phyloP scores from a whole-genome alignment of 345 rosid genomes.

The Citrus sinensis region DNA sequence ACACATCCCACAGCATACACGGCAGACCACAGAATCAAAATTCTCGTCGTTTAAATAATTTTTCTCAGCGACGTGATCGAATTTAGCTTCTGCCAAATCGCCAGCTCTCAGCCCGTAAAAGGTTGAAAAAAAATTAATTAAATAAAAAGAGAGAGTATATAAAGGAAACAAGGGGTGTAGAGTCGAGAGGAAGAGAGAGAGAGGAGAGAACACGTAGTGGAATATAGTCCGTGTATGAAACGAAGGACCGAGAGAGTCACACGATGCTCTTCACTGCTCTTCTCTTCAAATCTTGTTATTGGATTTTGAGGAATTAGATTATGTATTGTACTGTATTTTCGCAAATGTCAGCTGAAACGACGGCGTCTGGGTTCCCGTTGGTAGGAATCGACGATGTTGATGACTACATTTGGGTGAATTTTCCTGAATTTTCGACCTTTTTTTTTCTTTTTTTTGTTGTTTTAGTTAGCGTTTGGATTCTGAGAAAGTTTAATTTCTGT shows the following conservation, averaged over 20 bases:
- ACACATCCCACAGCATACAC: neutral
- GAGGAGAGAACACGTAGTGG: conserved; percentile 37
- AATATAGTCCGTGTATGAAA: conserved; percentile 50
- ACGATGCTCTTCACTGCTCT: neutral
- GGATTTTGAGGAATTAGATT: conserved; percentile 4
- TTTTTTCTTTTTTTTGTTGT: neutral
- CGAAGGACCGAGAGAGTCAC: neutral
- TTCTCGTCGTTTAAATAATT: neutral
- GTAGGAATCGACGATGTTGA: conserved; percentile 65
- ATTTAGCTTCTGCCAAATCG: neutral
- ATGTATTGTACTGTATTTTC: neutral
- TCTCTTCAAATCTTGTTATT: conserved; percentile 9
- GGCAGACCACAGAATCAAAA: neutral
- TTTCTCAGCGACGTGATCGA: neutral
- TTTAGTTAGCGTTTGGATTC: conserved; percentile 15
- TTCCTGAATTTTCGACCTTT: conserved; percentile 11
- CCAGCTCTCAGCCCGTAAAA: neutral
- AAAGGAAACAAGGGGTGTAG: conserved; percentile 2
- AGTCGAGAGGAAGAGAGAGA: neutral
- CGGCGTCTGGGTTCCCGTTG: conserved; percentile 35
- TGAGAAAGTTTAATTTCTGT: conserved; percentile 4
- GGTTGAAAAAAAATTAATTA: neutral
- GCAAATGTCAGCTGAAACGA: conserved; percentile 45
- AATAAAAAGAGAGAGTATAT: neutral
- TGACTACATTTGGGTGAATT: conserved; percentile 53